Conservation (phyloP, 2,329 filamentous ascomycete species). For the Trichoderma cornu-damae region DNA sequence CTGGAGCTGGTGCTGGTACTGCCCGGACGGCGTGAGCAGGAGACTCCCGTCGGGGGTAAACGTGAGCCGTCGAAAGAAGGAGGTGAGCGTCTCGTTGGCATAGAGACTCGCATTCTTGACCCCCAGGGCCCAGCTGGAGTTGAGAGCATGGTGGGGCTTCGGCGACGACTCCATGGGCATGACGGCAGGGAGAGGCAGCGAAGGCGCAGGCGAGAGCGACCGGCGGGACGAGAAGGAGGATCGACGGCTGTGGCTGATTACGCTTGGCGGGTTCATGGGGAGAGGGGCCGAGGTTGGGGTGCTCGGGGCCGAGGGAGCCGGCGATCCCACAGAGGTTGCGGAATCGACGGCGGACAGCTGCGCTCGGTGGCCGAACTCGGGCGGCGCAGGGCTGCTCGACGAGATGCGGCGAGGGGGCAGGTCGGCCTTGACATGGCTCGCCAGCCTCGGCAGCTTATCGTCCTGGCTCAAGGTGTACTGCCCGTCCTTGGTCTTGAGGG, state of each 20-base stretch:
- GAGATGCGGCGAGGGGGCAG: constrained; percentile 86
- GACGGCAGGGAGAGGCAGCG: constrained; percentile 87
- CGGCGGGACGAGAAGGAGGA: constrained; percentile 87
- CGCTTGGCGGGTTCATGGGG: constrained; percentile 91
- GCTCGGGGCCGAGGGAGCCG: constrained; percentile 83
- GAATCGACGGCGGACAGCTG: constrained; percentile 54
- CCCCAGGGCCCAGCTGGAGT: constrained; percentile 51
- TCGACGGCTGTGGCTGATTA: constrained; percentile 84
- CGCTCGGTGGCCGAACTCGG: constrained; percentile 66
- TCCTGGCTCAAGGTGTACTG: constrained; percentile 73
- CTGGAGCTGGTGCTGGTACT: constrained; percentile 79
- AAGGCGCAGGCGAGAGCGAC: constrained; percentile 89
- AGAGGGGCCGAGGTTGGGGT: constrained; percentile 85
- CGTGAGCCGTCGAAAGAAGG: constrained; percentile 88
- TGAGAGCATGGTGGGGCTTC: constrained; percentile 56
- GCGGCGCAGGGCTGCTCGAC: constrained; percentile 85
- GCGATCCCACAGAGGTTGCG: constrained; percentile 64
- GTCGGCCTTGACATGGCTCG: constrained; percentile 76
- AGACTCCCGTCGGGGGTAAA: constrained; percentile 95
- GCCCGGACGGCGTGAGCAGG: constrained; percentile 87
- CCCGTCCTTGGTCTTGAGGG: constrained; percentile 90
- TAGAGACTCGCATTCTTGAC: constrained; percentile 86
- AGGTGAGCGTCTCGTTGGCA: constrained; percentile 92
- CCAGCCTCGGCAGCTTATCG: constrained; percentile 70
- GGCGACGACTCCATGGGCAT: constrained; percentile 91